Base-by-base conservation (phyloP, 129 eudicot species). In the Artemisia annua region DNA sequence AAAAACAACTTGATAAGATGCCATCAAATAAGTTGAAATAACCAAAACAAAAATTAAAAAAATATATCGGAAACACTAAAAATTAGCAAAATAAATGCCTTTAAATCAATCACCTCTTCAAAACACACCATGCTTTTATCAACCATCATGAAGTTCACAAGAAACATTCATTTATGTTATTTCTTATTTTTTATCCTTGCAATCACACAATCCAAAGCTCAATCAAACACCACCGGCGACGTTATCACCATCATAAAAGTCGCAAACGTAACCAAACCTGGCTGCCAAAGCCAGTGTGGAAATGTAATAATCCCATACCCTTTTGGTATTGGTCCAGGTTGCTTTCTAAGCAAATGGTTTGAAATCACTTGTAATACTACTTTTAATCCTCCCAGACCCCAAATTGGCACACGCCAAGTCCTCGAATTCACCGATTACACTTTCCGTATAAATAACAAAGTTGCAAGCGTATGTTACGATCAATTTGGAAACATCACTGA, bases 201-300 rank as follows among this genome's bases (percentile, higher is more conserved):
- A 52, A 70, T 78, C 51, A 63, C 76, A 28, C 71, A 43, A 0
- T 63, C 65, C 11, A 35, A 64, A 18, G 77, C 71, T 3, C 73
- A n/a, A 11, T 48, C 78, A 46, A 57, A 57, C 73, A 67, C 67
- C 57, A 13, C 63, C 1, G 61, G 70, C 7, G 54, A 74, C 35
- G 30, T 50, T 1, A 17, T 48, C 77, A 61, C 70, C 39, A 58
- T 69, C 62, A 59, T 69, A 57, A 76, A 67, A 55, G 72, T 50
- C 48, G 24, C 82, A 19, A 71, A 57, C 26, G 48, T 70, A 35
- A 12, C 63, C 63, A 77, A 77, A 35, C 70, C 71, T 14, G 77
- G 60, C 18, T 76, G 85, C 85, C 62, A 71, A 77, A 56, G 17
- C 55, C 71, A 57, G 50, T 81, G 85, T 18, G 85, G 85, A 71